Conservation (phyloP, 768 basidiomycete genomes). For the Lactarius evosmus region DNA sequence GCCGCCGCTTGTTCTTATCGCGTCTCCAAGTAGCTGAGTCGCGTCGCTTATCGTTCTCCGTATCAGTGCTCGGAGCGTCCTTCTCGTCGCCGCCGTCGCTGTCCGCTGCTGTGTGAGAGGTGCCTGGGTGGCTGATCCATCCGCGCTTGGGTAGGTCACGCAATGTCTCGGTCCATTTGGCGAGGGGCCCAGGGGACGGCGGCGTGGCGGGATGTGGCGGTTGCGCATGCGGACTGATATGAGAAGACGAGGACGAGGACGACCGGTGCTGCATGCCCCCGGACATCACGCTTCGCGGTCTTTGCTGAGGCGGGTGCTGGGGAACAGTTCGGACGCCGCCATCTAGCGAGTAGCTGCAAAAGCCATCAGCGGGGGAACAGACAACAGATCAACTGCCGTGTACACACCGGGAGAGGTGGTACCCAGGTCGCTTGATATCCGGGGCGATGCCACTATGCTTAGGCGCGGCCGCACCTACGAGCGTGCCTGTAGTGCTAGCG, state of each 20-base stretch:
- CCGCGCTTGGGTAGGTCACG: constrained; percentile 40
- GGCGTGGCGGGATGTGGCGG: background rate
- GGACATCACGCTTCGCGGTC: constrained; percentile 28
- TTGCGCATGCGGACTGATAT: background rate
- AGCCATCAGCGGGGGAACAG: background rate
- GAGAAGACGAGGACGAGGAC: constrained; percentile 5
- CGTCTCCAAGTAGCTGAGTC: constrained; percentile 36
- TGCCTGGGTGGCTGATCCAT: constrained; percentile 32
- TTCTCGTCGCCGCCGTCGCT: constrained; percentile 34
- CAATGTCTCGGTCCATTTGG: constrained; percentile 40
- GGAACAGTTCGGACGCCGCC: constrained; percentile 24
- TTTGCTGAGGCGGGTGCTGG: background rate
- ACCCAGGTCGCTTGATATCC: constrained; percentile 60
- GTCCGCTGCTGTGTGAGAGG: constrained; percentile 31
- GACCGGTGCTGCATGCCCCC: background rate
- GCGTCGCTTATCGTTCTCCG: constrained; percentile 26
- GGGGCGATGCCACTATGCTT: constrained; percentile 49
- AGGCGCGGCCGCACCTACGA: constrained; percentile 61
- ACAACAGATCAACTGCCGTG: background rate
- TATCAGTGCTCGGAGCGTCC: constrained; percentile 27
- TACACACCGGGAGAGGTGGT: constrained; percentile 56
- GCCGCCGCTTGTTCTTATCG: constrained; percentile 43
- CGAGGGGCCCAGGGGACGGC: background rate
- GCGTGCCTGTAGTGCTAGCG: constrained; percentile 56
- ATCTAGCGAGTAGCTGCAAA: constrained; percentile 34